Base-by-base conservation (phyloP, 2,329 filamentous ascomycete species). In the Phoma herbarum region DNA sequence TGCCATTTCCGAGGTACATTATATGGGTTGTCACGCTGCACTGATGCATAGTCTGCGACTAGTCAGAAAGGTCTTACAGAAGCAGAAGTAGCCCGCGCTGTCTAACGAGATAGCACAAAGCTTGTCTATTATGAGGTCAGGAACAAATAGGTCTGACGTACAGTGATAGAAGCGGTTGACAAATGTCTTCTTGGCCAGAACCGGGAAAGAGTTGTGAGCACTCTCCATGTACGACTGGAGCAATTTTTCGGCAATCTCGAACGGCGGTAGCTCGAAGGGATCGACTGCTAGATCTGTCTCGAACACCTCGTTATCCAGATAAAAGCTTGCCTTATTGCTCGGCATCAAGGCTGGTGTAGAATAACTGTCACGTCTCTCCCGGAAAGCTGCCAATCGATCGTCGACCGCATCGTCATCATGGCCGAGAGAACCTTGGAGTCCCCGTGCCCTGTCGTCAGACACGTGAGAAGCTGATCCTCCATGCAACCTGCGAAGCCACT, bases 211-310 rank as follows among this genome's bases (percentile, higher is more conserved):
- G 16, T 53, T 53, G 10, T 61, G 64, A 11, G 58, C 59, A 9
- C 68, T 74, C 2, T 68, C 58, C 57, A 79, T 69, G 47, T 77
- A 80, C 22, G 60, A 62, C 25, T 68, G 39, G 16, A 78, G 52
- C 3, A 78, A 59, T 18, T 50, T 50, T 26, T 75, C 64, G 1
- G 72, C 75, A 11, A 57, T 62, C 3, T 67, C 58, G 41, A 67
- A 62, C 1, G 70, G 62, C 20, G 77, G 76, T 20, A 78, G 50
- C n/a, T 68, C 67, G 39, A 43, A 67, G 33, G 65, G 75, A 60
- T 57, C 64, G 14, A 60, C 66, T 43, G 53, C 47, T 26, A 61
- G 47, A 35, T 74, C 63, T 20, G 72, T 55, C 5, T 68, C 54
- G 8, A 68, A 33, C 12, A 22, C 25, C 22, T 74, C 60, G 20